Base-by-base conservation (phyloP, 208 protist genomes). In the Dictyostelium gargantuum region DNA sequence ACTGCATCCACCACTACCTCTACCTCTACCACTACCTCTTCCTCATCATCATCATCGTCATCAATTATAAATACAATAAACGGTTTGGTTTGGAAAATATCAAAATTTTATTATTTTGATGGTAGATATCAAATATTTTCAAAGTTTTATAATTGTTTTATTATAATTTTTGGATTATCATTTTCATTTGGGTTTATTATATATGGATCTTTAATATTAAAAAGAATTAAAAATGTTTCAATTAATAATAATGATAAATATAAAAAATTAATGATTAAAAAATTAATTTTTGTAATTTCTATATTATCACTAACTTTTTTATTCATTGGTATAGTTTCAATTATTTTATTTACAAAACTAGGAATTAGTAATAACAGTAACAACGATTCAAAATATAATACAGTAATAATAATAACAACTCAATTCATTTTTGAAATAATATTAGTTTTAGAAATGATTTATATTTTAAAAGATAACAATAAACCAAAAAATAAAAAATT, bases 261-360 rank as follows among this genome's bases (percentile, higher is more conserved):
- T 54, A 46, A 72, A 72, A 42, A 40, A 54, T n/a, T 84, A 29
- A 66, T 70, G 11, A 42, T 72, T 26, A 72, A 35, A 50, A 46
- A 84, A 42, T 19, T 61, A 61, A 58, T n/a, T 29, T 84, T 84
- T 54, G 46, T 84, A 15, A 48, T 50, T 8, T 73, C 79, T 29
- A 23, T 84, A 21, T 72, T 84, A 52, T 84, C 79, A 72, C 35
- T 44, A n/a, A 84, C 79, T 38, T 84, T 84, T 42, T 40, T 84
- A 42, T 9, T 70, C 3, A 58, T 15, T 21, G 56, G 19, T 13
- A 46, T 84, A 10, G 3, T 61, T 29, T 73, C 42, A 52, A n/a
- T 84, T 5, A 32, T 84, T 15, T 6, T 84, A 42, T 68, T 84
- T 19, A 52, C 40, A 3, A 29, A 52, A 40, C 40, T 54, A 13